Percentiles rank a stretch among this genome's conserved stretches.
phyloP scores from a whole-genome alignment of 768 basidiomycete genomes.

The Mrakia hoshinonis region DNA sequence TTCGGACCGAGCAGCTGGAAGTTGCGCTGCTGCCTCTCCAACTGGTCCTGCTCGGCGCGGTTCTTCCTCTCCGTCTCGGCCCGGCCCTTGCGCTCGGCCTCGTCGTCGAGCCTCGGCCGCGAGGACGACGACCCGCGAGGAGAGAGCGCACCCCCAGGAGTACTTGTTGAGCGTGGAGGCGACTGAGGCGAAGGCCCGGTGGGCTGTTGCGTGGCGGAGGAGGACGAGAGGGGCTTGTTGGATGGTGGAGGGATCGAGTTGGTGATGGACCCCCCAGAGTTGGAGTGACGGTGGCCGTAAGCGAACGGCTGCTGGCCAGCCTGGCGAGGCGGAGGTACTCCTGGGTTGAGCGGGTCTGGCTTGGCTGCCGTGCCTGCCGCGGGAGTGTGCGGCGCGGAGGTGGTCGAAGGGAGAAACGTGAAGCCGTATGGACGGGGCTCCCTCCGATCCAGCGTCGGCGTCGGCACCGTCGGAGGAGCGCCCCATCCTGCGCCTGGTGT shows the following conservation, averaged over 20 bases:
- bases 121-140: not conserved
- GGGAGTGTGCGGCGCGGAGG: not conserved
- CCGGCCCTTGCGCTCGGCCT: not conserved
- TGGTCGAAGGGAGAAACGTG: slow-evolving; percentile 4
- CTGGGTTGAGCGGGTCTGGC: not conserved
- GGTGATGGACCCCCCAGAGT: not conserved
- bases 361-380: not conserved
- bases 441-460: slow-evolving; percentile 8
- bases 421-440: slow-evolving; percentile 24
- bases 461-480: not conserved
- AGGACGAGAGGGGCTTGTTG: slow-evolving; percentile 1
- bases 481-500: not conserved
- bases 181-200: not conserved
- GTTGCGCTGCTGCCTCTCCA: not conserved
- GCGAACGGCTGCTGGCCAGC: not conserved
- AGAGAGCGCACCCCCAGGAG: not conserved
- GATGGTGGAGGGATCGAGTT: not conserved
- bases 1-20: slow-evolving; percentile 1
- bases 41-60: not conserved
- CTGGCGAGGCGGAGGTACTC: not conserved
- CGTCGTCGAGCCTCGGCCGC: not conserved
- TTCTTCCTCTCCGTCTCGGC: slow-evolving; percentile 1
- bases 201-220: not conserved
- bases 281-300: not conserved
- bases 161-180: not conserved